A percentile compares a stretch with the other conserved stretches of the same genome.
phyloP scores from a whole-genome alignment of 208 protist genomes.

The Leishmania major region DNA sequence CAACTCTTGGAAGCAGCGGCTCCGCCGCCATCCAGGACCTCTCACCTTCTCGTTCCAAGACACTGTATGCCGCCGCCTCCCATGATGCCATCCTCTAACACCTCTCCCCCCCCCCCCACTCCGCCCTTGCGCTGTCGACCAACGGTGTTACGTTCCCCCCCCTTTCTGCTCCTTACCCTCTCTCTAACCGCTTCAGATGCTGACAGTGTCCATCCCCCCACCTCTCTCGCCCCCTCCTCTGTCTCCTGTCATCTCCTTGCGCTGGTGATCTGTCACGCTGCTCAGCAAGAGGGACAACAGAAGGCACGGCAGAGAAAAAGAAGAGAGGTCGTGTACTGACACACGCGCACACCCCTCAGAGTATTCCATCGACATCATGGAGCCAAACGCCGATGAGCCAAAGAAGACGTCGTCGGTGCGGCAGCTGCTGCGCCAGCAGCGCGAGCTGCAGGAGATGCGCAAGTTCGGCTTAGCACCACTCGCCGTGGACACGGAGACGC shows the following conservation, averaged over 20 bases:
- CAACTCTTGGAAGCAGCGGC: not conserved
- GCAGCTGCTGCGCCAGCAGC: conserved; percentile 72
- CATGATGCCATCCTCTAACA: not conserved
- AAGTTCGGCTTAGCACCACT: conserved; percentile 87
- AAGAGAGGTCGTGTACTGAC: not conserved
- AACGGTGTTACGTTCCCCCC: not conserved
- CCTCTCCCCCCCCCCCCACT: not conserved
- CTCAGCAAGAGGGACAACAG: no score
- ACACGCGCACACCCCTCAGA: not conserved
- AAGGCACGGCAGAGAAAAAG: conserved; percentile 1
- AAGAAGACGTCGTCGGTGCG: conserved; percentile 45
- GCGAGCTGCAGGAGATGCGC: conserved; percentile 88
- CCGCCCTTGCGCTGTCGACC: not conserved
- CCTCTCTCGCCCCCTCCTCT: not conserved
- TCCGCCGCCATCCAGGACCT: not conserved
- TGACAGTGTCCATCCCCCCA: not conserved
- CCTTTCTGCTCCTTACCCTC: not conserved
- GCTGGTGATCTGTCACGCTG: not conserved
- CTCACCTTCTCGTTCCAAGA: not conserved
- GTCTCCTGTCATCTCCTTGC: not conserved
- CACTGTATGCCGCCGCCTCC: not conserved
- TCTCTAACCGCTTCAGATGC: not conserved
- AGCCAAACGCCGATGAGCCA: conserved; percentile 7
- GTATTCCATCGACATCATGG: conserved; percentile 4
- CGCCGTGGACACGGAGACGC: conserved; percentile 74